Evolutionary conservation across 2,329 filamentous ascomycete species (phyloP).

Genomic region (Cyclaneusma minus): DNA sequence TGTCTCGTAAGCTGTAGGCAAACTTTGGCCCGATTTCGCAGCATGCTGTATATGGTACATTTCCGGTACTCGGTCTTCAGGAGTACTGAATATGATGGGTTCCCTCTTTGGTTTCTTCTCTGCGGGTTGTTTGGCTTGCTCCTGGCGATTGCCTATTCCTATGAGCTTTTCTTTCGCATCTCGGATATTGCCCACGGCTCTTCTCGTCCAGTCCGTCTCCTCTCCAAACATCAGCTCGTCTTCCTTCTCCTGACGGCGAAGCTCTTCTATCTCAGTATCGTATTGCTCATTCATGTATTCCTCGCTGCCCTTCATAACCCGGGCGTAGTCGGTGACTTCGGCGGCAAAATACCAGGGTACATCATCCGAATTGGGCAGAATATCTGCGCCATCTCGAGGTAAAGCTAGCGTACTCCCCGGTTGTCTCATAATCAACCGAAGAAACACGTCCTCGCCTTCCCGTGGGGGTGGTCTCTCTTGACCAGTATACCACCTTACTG

Average conservation of each 20-base stretch:
- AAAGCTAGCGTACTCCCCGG: conserved; percentile 74
- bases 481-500: conserved; percentile 80
- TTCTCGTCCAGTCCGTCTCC: conserved; percentile 82
- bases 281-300: conserved; percentile 77
- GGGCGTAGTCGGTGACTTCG: conserved; percentile 86
- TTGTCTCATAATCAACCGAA: conserved; percentile 71
- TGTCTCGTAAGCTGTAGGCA: conserved; percentile 9
- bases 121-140: conserved; percentile 30
- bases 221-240: conserved; percentile 88
- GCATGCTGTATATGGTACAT: conserved; percentile 34
- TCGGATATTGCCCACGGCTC: conserved; percentile 60
- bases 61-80: conserved; percentile 28
- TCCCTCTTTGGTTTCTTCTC: conserved; percentile 30
- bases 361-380: conserved; percentile 52
- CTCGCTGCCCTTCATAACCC: conserved; percentile 86
- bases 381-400: conserved; percentile 63
- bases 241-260: conserved; percentile 66
- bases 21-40: conserved; percentile 25
- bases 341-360: conserved; percentile 92
- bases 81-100: conserved; percentile 31
- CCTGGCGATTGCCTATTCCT: conserved; percentile 50
- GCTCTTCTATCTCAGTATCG: conserved; percentile 59
- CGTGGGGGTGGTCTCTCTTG: conserved; percentile 70
- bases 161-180: conserved; percentile 62
- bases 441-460: conserved; percentile 77